phyloP scores from a whole-genome alignment of 148 eudicot genomes.

The Rhododendron ferrugineum region DNA sequence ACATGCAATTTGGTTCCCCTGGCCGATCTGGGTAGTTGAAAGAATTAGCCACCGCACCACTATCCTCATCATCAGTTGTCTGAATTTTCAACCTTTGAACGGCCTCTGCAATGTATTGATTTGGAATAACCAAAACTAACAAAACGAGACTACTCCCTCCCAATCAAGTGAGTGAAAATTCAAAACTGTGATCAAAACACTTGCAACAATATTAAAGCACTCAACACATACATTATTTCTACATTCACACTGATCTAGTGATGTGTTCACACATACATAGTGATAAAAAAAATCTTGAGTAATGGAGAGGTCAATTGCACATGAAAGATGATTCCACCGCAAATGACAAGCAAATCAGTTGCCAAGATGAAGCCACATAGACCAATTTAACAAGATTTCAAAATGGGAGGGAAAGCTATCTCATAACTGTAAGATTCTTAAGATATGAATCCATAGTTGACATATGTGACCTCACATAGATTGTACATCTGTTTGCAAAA shows the following conservation, averaged over 20 bases:
- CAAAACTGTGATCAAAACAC: not conserved
- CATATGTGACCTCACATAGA: not conserved
- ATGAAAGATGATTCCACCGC: not conserved
- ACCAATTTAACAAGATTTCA: not conserved
- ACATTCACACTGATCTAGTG: not conserved
- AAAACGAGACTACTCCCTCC: not conserved
- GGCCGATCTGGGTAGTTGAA: conserved; percentile 54
- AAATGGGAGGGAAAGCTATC: not conserved
- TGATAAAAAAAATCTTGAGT: not conserved
- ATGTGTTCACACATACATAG: not conserved
- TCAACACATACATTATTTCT: not conserved
- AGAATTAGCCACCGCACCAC: conserved; percentile 11
- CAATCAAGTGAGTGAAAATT: not conserved
- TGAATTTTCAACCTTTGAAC: conserved; percentile 32
- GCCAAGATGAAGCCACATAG: not conserved
- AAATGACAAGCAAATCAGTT: not conserved
- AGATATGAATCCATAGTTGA: not conserved
- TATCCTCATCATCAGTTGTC: conserved; percentile 13
- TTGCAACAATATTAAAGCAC: not conserved
- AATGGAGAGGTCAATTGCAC: not conserved
- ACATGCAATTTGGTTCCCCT: conserved; percentile 58
- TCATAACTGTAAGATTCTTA: not conserved
- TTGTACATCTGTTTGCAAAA: not conserved
- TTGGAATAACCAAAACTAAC: not conserved
- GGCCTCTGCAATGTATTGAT: conserved; percentile 24